phyloP scores from a whole-genome alignment of 108 stramenopile species.

The Stephanodiscus triporus region DNA sequence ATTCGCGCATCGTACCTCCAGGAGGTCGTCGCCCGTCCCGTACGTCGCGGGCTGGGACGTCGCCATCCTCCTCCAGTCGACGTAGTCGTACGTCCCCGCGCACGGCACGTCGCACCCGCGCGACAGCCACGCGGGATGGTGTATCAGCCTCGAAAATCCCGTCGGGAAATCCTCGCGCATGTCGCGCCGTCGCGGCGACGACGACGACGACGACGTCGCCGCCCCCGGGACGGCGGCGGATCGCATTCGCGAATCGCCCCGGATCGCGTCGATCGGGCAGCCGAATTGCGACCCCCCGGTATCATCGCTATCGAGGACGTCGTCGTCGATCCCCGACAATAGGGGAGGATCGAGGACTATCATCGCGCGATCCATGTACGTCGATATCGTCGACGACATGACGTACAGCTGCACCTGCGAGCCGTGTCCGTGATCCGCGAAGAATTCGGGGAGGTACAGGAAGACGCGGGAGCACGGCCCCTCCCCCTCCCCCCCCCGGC shows the following conservation, averaged over 20 bases:
- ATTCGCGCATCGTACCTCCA: slow-evolving; percentile 7
- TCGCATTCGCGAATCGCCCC: not conserved
- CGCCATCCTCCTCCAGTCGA: slow-evolving; percentile 17
- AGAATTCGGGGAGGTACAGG: slow-evolving; percentile 36
- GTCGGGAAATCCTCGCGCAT: slow-evolving; percentile 12
- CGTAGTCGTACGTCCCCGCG: slow-evolving; percentile 17
- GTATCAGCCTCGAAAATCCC: slow-evolving; percentile 38
- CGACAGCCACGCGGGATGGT: slow-evolving; percentile 37
- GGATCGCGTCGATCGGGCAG: slow-evolving; percentile 30
- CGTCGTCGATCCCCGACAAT: slow-evolving; percentile 4
- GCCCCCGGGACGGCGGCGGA: no score
- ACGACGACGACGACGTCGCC: not conserved
- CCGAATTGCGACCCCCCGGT: slow-evolving; percentile 47
- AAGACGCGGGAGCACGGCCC: slow-evolving; percentile 23
- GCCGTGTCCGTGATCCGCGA: slow-evolving; percentile 42
- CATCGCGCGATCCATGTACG: slow-evolving; percentile 30
- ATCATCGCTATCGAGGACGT: no score
- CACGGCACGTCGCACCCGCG: slow-evolving; percentile 39
- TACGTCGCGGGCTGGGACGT: no score
- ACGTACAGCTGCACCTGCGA: slow-evolving; percentile 44
- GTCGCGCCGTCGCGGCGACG: not conserved
- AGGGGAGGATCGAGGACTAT: slow-evolving; percentile 29
- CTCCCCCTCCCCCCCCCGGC: not conserved
- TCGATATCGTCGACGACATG: slow-evolving; percentile 21
- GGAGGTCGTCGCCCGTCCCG: not conserved